These are phyloP conservation scores for Coelomomyces lativittatus DNA, from an alignment of 371 early-diverging fungal species.

Conservation along the genomic window DNA sequence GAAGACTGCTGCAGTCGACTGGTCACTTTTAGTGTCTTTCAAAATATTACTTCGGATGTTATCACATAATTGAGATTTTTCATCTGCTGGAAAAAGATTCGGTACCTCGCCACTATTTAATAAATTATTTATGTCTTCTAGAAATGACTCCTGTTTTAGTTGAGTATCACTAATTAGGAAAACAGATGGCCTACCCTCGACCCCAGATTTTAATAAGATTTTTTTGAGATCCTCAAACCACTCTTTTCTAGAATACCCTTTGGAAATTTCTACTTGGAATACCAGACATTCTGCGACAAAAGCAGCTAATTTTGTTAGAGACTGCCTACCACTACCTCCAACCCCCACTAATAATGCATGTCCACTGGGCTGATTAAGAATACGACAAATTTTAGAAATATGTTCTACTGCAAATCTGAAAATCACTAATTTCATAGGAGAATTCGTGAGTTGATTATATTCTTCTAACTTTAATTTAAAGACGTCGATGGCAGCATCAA, in stretches of 20 bases:
- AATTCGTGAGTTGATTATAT: conserved; percentile 26
- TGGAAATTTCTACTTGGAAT: conserved; percentile 37
- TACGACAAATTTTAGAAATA: conserved; percentile 29
- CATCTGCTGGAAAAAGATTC: conserved; percentile 34
- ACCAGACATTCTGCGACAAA: conserved; percentile 37
- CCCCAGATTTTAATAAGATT: conserved; percentile 15
- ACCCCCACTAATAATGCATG: conserved; percentile 36
- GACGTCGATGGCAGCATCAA: conserved; percentile 16
- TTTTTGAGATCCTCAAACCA: conserved; percentile 42
- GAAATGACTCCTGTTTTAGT: conserved; percentile 22
- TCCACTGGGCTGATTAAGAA: conserved; percentile 31
- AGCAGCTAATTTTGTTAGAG: conserved; percentile 23
- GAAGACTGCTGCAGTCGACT: conserved; percentile 24
- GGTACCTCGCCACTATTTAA: conserved; percentile 42
- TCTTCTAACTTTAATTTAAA: conserved; percentile 24
- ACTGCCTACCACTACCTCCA: conserved; percentile 34
- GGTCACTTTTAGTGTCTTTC: conserved; percentile 22
- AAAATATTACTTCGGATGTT: conserved; percentile 17
- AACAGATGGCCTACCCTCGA: conserved; percentile 27
- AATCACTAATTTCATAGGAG: conserved; percentile 36
- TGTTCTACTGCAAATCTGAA: conserved; percentile 41
- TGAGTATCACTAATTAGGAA: conserved; percentile 38
- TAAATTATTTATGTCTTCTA: conserved; percentile 42
- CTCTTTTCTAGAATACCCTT: conserved; percentile 27
- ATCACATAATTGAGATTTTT: conserved; percentile 4